Conservation (phyloP, 768 basidiomycete genomes). For the Tricholoma sp. region DNA sequence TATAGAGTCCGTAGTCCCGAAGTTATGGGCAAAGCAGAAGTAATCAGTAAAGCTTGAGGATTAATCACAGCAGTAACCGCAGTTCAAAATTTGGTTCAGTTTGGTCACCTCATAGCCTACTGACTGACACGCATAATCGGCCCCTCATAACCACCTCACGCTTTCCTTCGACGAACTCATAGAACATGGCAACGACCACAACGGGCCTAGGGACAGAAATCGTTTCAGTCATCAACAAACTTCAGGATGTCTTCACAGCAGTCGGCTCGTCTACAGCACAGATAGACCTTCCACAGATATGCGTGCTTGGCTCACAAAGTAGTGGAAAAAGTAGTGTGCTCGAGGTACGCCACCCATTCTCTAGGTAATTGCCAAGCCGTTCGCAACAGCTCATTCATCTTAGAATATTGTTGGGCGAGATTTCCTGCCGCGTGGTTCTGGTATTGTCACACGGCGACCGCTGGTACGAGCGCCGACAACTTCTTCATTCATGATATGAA, state of each 20-base stretch:
- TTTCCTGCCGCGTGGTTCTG: conserved; percentile 97
- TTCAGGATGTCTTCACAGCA: conserved; percentile 86
- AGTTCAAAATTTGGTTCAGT: conserved; percentile 15
- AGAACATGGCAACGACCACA: conserved; percentile 49
- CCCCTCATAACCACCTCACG: conserved; percentile 8
- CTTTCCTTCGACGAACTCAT: conserved; percentile 3
- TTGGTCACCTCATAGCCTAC: conserved; percentile 13
- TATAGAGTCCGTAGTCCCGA: too few species aligned
- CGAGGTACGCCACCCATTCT: conserved; percentile 48
- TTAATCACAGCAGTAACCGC: not conserved
- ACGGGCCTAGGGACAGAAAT: conserved; percentile 78
- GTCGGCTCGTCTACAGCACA: conserved; percentile 72
- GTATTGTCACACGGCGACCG: conserved; percentile 96
- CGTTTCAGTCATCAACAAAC: conserved; percentile 78
- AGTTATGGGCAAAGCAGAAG: too few species aligned
- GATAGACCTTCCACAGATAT: conserved; percentile 91
- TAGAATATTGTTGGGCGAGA: conserved; percentile 98
- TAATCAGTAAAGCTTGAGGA: not conserved
- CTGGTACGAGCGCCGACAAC: conserved; percentile 49
- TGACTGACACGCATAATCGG: conserved; percentile 9
- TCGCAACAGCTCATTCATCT: conserved; percentile 7
- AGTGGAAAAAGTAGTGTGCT: conserved; percentile 92
- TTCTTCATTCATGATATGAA: conserved; percentile 1
- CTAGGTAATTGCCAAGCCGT: not conserved
- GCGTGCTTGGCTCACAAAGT: conserved; percentile 87